These are phyloP conservation scores for Gillenia trifoliata DNA, from an alignment of 306 rosid genomes.

Conservation along the genomic window DNA sequence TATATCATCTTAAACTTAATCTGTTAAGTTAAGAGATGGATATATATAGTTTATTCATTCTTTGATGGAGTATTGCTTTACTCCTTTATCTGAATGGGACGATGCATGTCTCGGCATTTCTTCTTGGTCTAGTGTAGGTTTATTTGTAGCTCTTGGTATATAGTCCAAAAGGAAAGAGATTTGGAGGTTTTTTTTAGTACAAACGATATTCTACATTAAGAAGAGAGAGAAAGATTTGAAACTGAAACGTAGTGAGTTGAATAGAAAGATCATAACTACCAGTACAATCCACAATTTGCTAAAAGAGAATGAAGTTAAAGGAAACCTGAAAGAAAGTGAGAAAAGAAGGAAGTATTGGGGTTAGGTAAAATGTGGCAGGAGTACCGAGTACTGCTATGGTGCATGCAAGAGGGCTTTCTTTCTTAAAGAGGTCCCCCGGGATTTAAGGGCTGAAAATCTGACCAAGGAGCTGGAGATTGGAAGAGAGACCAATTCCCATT, in stretches of 20 bases:
- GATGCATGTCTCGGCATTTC: background rate
- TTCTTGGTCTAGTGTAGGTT: background rate
- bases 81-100: background rate
- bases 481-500: slow-evolving; percentile 27
- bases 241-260: no score
- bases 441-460: slow-evolving; percentile 31
- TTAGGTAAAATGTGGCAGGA: background rate
- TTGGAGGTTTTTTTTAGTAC: background rate
- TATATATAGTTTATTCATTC: background rate
- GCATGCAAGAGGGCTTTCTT: background rate
- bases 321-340: background rate
- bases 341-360: background rate
- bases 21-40: background rate
- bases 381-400: background rate
- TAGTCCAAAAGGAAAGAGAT: background rate
- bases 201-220: no score
- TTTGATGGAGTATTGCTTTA: background rate
- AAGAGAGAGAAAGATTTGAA: no score
- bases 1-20: background rate
- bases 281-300: no score
- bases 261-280: no score
- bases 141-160: background rate
- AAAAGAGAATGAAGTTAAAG: background rate
- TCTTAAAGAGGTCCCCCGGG: slow-evolving; percentile 25
- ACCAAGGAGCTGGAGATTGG: background rate